Base-by-base conservation (phyloP, 495 filamentous ascomycete genomes). In the Penicillium steckii region DNA sequence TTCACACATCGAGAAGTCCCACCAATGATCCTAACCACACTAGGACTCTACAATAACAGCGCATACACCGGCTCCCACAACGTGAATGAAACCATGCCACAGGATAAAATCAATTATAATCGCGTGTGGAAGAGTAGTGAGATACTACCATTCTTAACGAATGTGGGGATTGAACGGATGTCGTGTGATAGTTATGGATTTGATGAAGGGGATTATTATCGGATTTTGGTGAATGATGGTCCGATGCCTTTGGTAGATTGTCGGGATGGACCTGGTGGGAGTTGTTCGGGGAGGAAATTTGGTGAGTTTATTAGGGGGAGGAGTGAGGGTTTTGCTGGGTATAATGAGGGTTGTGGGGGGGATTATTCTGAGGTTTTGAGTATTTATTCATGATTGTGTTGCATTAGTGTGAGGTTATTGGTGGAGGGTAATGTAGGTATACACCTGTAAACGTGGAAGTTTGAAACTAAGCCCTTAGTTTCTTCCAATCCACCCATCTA, bases 11-110 rank as follows among this genome's bases (percentile, higher is more conserved):
- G 59, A 35, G 59, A 62, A 24, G 29, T 62, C 12, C 59, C 59
- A 3, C 59, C 59, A 6, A 55, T 46, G 4, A 48, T 62, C 8
- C 44, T 58, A 40, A 62, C 59, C 3, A 52, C 59, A 3, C 22
- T 62, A 40, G 59, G 59, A 13, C 48, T 62, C n/a, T 62, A 52
- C 26, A 62, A 62, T 27, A 62, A 62, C 27, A 62, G 51, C 26
- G 59, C 54, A 0, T 62, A 51, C 25, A 45, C 55, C 0, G 51
- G 48, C 4, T 32, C 54, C 1, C 38, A 55, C 19, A 33, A 52
- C 27, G 26, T 55, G 4, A 62, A 62, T 25, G 33, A 8, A 2
- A 58, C 51, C 9, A 62, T 62, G 59, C 59, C 59, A 2, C 23
- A 38, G 40, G 44, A 58, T 21, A 42, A 48, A 29, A 49, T 62